These are phyloP conservation scores for Puccinia hordei DNA, from an alignment of 1,284 basidiomycete genomes.

Conservation along the genomic window DNA sequence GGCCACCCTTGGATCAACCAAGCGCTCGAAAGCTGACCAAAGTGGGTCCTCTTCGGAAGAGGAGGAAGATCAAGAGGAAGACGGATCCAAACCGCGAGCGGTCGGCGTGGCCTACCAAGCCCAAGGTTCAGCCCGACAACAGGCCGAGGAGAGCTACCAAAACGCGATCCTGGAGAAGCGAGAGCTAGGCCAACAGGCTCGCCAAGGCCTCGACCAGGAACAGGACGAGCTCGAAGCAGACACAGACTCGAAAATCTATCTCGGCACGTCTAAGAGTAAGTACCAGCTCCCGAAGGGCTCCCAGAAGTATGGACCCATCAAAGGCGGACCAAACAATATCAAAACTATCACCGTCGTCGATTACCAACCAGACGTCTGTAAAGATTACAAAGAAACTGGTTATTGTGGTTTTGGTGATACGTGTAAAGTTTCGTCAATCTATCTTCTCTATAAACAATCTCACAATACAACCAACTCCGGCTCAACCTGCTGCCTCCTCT, in stretches of 20 bases:
- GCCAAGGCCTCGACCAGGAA: background rate
- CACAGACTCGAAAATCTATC: slow-evolving; percentile 80
- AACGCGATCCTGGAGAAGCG: slow-evolving; percentile 30
- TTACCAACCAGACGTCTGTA: slow-evolving; percentile 98
- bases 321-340: slow-evolving; percentile 70
- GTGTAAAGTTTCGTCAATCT: slow-evolving; percentile 67
- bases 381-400: slow-evolving; percentile 99
- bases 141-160: slow-evolving; percentile 51
- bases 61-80: slow-evolving; percentile 57
- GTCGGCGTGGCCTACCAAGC: slow-evolving; percentile 21
- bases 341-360: slow-evolving; percentile 92
- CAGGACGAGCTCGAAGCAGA: slow-evolving; percentile 53
- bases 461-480: slow-evolving; percentile 73
- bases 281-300: slow-evolving; percentile 63
- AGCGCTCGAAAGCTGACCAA: background rate
- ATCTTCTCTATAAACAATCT: slow-evolving; percentile 70
- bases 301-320: slow-evolving; percentile 54
- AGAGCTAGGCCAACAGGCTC: background rate
- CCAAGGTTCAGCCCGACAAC: slow-evolving; percentile 50
- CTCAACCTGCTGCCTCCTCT: slow-evolving; percentile 53
- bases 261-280: slow-evolving; percentile 78
- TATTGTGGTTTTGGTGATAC: slow-evolving; percentile 99
- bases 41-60: slow-evolving; percentile 39
- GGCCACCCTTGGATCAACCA: background rate
- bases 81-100: slow-evolving; percentile 51